phyloP scores from a whole-genome alignment of 352 stramenopile species.

The Blastocystis sp. region DNA sequence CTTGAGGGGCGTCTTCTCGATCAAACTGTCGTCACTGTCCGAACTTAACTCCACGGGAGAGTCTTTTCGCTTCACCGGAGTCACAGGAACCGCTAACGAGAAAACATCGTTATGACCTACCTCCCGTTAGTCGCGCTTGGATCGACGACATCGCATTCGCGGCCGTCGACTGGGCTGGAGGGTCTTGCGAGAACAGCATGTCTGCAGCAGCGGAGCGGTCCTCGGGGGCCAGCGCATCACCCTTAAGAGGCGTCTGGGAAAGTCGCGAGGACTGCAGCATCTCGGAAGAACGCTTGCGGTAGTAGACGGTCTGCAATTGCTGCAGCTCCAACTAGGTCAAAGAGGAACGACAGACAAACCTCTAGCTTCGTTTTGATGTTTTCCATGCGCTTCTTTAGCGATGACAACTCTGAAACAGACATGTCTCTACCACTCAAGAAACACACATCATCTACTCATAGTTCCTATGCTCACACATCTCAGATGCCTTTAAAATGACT shows the following conservation, averaged over 20 bases:
- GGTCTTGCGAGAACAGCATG: constrained; percentile 5
- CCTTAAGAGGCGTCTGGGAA: not conserved
- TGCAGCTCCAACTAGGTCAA: not conserved
- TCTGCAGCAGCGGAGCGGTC: not conserved
- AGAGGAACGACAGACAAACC: not conserved
- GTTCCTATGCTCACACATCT: not conserved
- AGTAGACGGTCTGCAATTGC: not conserved
- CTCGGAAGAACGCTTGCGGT: constrained; percentile 12
- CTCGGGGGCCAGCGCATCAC: not conserved
- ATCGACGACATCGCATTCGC: not conserved
- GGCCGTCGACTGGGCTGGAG: not conserved
- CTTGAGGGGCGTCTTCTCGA: not conserved
- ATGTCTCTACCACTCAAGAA: not conserved
- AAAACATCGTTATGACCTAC: not conserved
- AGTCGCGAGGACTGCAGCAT: not conserved
- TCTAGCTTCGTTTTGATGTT: constrained; percentile 1
- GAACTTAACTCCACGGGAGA: not conserved
- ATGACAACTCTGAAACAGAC: not conserved
- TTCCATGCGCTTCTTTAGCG: constrained; percentile 33
- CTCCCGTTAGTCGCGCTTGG: constrained; percentile 12
- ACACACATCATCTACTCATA: not conserved
- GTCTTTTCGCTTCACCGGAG: not conserved
- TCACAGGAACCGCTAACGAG: not conserved
- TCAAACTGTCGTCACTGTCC: not conserved
- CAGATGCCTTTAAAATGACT: not conserved